phyloP scores from a whole-genome alignment of 306 rosid species.

The Clitoria ternatea region DNA sequence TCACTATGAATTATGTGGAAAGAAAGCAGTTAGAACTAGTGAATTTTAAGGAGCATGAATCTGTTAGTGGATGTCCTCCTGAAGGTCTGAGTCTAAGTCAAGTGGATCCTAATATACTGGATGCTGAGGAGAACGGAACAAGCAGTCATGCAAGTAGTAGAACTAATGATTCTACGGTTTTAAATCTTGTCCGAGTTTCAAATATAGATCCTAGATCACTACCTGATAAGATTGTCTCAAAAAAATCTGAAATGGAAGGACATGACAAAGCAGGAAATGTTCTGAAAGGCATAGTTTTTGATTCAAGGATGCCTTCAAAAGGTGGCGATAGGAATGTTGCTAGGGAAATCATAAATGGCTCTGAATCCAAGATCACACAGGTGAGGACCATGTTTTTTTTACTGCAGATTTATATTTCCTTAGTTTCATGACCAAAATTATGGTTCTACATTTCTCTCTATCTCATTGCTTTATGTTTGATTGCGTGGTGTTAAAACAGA shows the following conservation, averaged over 20 bases:
- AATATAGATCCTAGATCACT: conserved; percentile 36
- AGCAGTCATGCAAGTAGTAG: conserved; percentile 14
- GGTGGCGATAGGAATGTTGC: conserved; percentile 11
- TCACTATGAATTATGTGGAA: neutral
- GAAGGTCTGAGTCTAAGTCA: conserved; percentile 16
- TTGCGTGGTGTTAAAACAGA: conserved; percentile 33
- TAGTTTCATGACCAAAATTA: neutral
- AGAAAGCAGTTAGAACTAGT: conserved; percentile 12
- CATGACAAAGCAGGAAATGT: conserved; percentile 18
- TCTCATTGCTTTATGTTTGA: neutral
- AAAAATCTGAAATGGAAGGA: conserved; percentile 17
- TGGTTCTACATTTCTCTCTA: neutral
- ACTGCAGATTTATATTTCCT: neutral
- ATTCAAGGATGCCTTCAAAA: conserved; percentile 18
- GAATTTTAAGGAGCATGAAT: conserved; percentile 7
- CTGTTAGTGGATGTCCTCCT: conserved; percentile 11
- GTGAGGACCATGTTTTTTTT: conserved; percentile 28
- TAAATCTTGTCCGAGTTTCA: conserved; percentile 27
- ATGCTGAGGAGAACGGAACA: neutral
- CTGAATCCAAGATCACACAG: conserved; percentile 28
- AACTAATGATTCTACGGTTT: conserved; percentile 21
- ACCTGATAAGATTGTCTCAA: conserved; percentile 30
- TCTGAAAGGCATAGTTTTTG: conserved; percentile 24
- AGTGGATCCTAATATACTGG: conserved; percentile 11
- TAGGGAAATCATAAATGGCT: conserved; percentile 16